These are phyloP conservation scores for Geotrichum europaeum DNA, from an alignment of 1,139 yeast species.

Conservation along the genomic window DNA sequence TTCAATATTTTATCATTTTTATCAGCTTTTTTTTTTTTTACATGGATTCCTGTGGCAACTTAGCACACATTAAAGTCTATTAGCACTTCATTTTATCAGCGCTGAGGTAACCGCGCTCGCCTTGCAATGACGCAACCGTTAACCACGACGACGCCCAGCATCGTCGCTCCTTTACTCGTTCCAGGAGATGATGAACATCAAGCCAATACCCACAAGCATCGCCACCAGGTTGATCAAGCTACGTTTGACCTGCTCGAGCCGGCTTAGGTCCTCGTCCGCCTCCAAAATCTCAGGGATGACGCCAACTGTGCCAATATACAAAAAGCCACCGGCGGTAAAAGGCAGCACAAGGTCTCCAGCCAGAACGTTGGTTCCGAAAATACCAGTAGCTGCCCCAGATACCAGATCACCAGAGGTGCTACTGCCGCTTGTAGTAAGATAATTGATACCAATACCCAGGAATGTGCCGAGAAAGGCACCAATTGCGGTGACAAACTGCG, in stretches of 20 bases:
- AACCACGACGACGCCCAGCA: neutral
- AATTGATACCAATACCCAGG: constrained; percentile 49
- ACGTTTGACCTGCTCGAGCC: constrained; percentile 35
- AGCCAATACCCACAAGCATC: constrained; percentile 43
- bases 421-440: constrained; percentile 27
- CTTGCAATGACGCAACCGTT: neutral
- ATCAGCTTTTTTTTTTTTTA: neutral
- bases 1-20: neutral
- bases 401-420: constrained; percentile 9
- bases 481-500: constrained; percentile 55
- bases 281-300: constrained; percentile 59
- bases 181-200: constrained; percentile 51
- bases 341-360: constrained; percentile 53
- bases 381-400: constrained; percentile 30
- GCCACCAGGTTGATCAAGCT: constrained; percentile 42
- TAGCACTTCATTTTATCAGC: neutral
- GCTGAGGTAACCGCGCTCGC: neutral
- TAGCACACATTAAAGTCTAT: neutral
- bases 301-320: constrained; percentile 61
- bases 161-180: constrained; percentile 33
- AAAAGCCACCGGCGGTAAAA: constrained; percentile 65
- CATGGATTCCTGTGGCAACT: neutral
- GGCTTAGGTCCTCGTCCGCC: constrained; percentile 35
- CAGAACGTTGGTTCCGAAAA: constrained; percentile 46
- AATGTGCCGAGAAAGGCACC: constrained; percentile 62